Conservation (phyloP, 2,329 filamentous ascomycete species). For the Ceratocystis albifundus region DNA sequence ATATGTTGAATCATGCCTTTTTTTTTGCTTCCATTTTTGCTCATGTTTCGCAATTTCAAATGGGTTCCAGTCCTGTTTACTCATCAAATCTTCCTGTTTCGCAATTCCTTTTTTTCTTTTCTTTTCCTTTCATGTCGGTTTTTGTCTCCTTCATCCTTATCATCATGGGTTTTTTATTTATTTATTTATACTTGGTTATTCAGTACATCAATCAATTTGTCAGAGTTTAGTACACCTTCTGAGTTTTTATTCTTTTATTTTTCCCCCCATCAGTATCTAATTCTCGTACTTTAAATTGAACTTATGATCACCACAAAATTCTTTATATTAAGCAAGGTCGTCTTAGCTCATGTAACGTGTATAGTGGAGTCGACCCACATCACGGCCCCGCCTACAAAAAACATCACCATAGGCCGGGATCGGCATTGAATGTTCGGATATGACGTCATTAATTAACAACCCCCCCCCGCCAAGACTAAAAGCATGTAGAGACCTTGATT, state of each 20-base stretch:
- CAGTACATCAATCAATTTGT: no score
- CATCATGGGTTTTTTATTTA: background rate
- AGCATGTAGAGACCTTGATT: background rate
- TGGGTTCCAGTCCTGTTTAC: constrained; percentile 25
- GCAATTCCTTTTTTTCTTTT: background rate
- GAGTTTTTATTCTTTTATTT: background rate
- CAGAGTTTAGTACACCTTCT: background rate
- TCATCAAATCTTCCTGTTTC: constrained; percentile 22
- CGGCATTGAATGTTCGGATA: background rate
- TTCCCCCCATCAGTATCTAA: background rate
- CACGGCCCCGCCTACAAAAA: constrained; percentile 8
- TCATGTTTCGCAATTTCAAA: background rate
- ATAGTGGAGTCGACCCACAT: constrained; percentile 16
- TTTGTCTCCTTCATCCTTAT: background rate
- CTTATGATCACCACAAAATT: background rate
- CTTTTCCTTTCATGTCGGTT: constrained; percentile 15
- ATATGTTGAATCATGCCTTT: background rate
- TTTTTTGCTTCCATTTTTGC: background rate
- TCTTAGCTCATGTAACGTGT: constrained; percentile 12
- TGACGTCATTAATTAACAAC: background rate
- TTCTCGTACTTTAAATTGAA: constrained; percentile 7
- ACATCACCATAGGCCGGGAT: background rate
- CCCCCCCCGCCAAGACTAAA: no score
- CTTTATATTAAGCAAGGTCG: background rate
- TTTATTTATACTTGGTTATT: background rate